These are phyloP conservation scores for Peronospora tabacina DNA, from an alignment of 352 stramenopile species.

Conservation along the genomic window DNA sequence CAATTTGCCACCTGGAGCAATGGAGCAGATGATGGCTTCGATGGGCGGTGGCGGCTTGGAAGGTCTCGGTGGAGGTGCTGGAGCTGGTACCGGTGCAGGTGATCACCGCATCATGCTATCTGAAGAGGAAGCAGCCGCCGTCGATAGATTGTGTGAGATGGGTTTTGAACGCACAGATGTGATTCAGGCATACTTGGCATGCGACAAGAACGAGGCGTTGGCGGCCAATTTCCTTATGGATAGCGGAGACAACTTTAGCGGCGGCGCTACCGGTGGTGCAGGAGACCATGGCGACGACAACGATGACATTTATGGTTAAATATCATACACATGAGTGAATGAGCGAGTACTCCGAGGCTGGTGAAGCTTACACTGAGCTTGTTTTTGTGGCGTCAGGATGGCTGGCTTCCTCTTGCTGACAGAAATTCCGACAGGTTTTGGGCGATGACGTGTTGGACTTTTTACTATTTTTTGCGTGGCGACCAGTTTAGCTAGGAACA, in stretches of 20 bases:
- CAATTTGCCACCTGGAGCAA: constrained; percentile 69
- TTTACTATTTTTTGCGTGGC: constrained; percentile 3
- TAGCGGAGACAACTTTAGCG: constrained; percentile 60
- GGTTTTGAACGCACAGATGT: constrained; percentile 88
- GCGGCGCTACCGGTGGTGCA: constrained; percentile 31
- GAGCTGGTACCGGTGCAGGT: constrained; percentile 18
- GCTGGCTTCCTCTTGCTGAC: constrained; percentile 14
- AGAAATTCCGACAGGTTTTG: constrained; percentile 31
- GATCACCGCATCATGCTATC: constrained; percentile 69
- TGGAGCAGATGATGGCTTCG: constrained; percentile 84
- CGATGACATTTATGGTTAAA: constrained; percentile 86
- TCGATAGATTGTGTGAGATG: constrained; percentile 77
- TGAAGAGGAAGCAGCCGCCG: constrained; percentile 69
- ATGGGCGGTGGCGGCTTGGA: constrained; percentile 51
- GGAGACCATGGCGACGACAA: constrained; percentile 56
- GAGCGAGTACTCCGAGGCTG: constrained; percentile 11
- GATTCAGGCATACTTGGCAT: constrained; percentile 96
- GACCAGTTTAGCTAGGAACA: constrained; percentile 1
- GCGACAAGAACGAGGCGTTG: constrained; percentile 99
- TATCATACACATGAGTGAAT: constrained; percentile 28
- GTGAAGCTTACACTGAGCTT: constrained; percentile 7
- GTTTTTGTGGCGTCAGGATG: constrained; percentile 5
- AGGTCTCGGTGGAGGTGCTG: constrained; percentile 37
- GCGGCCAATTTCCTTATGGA: constrained; percentile 99
- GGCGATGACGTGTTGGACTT: constrained; percentile 15